Conservation (phyloP, 2,329 filamentous ascomycete genomes). For the Teratosphaeria epicoccoides region DNA sequence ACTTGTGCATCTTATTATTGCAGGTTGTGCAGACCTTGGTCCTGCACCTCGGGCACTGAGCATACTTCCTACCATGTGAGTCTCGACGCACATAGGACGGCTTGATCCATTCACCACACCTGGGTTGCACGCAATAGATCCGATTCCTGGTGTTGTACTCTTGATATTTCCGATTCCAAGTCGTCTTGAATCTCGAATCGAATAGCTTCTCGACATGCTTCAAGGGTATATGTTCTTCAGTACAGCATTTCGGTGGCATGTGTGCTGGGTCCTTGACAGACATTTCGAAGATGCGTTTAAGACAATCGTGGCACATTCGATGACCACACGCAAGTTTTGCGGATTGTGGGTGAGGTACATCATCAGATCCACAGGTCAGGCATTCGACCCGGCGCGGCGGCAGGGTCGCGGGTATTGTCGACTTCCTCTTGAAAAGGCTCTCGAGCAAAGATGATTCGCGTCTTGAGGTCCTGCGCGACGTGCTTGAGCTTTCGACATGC, state of each 20-base stretch:
- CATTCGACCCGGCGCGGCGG: conserved; percentile 45
- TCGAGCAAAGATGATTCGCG: conserved; percentile 19
- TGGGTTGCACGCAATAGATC: conserved; percentile 62
- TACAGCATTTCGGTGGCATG: conserved; percentile 81
- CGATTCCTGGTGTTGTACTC: conserved; percentile 66
- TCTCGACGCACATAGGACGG: conserved; percentile 56
- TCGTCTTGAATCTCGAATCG: conserved; percentile 60
- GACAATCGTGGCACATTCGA: conserved; percentile 67
- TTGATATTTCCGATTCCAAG: conserved; percentile 70
- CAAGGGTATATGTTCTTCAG: conserved; percentile 58
- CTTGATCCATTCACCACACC: conserved; percentile 72
- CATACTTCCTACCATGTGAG: conserved; percentile 47
- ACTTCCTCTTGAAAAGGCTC: conserved; percentile 17
- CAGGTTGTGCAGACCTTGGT: conserved; percentile 66
- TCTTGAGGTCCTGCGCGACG: conserved; percentile 9
- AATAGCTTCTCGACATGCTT: conserved; percentile 69
- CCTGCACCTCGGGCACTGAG: conserved; percentile 59
- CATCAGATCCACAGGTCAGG: conserved; percentile 58
- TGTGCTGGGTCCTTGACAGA: conserved; percentile 67
- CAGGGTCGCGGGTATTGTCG: conserved; percentile 6
- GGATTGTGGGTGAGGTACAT: conserved; percentile 51
- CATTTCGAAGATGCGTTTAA: conserved; percentile 63
- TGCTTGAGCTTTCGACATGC: conserved; percentile 11
- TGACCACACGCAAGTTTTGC: conserved; percentile 69
- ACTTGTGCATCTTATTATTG: conserved; percentile 62